Evolutionary conservation across 2,329 filamentous ascomycete genomes (phyloP), one percentile per base, ranked within the genome.

Genomic region (Lachnellula willkommii): DNA sequence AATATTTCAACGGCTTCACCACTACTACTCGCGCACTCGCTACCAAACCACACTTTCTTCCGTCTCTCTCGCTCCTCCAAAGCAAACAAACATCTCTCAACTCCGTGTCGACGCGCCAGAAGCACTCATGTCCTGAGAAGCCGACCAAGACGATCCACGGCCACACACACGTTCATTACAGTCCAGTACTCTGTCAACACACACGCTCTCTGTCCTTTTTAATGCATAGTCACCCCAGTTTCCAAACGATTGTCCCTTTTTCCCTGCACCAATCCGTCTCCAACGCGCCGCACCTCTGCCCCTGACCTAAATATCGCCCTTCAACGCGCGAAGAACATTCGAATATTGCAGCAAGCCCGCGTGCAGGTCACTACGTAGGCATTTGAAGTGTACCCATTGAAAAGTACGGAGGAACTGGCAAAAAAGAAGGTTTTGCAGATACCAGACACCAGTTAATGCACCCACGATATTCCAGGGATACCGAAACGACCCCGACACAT

Each of bases 231-330:
- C 51, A 53, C 52, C 56, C 60, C 52, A 58, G 56, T 56, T 56
- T 59, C 54, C 53, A 54, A 49, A 32, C 56, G 50, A 54, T 35
- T 35, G 37, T 57, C 40, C 55, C 53, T 52, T 57, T 56, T 49
- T 57, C 50, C 53, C 60, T 61, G 59, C 60, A 61, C n/a, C 57
- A 36, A 53, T 58, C 63, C 60, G 56, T 54, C 40, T 54, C 50
- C 59, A 52, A 52, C 52, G 57, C 55, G 47, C 50, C 53, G 50
- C 42, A 46, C 47, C 22, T 52, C 49, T 46, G 39, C 11, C 47
- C 54, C 50, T 58, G 57, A 55, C 58, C 36, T 47, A 49, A 15
- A n/a, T 26, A 53, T 17, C 26, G n/a, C n/a, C 50, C 26, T n/a
- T 51, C 46, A 26, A 49, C 56, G 28, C 48, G 50, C 52, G 46